These are phyloP conservation scores for Cephalotrichum gorgonifer DNA, from an alignment of 2,329 filamentous ascomycete genomes.

Conservation along the genomic window DNA sequence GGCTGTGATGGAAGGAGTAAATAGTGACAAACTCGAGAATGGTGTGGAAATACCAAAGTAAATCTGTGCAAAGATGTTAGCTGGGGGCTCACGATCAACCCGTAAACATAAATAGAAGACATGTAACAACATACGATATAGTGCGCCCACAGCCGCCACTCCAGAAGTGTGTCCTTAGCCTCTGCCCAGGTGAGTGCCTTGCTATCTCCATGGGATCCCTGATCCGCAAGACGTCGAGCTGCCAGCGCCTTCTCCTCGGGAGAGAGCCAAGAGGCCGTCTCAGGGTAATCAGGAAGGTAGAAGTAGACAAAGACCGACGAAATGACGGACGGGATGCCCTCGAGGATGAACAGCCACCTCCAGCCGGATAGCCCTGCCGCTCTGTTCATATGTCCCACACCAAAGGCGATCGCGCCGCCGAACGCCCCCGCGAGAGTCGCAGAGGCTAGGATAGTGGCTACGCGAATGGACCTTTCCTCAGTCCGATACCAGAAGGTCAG, in stretches of 20 bases:
- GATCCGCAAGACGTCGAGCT: slow-evolving; percentile 27
- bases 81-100: too few relatives aligned
- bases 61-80: too few relatives aligned
- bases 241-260: slow-evolving; percentile 48
- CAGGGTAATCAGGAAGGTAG: slow-evolving; percentile 57
- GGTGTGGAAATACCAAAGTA: slow-evolving; percentile 41
- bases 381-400: slow-evolving; percentile 61
- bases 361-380: slow-evolving; percentile 52
- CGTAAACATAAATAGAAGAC: too few relatives aligned
- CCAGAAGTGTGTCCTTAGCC: slow-evolving; percentile 57
- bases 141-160: slow-evolving; percentile 57
- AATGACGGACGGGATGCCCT: slow-evolving; percentile 55
- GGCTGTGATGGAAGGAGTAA: slow-evolving; percentile 49
- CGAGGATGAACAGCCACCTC: slow-evolving; percentile 53
- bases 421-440: slow-evolving; percentile 64
- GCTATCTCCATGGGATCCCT: slow-evolving; percentile 46
- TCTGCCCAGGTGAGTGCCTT: slow-evolving; percentile 55
- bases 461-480: slow-evolving; percentile 56
- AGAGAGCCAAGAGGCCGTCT: slow-evolving; percentile 43
- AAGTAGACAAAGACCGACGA: slow-evolving; percentile 55
- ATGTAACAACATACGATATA: slow-evolving; percentile 44
- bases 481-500: slow-evolving; percentile 67
- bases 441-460: slow-evolving; percentile 61
- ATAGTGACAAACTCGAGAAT: slow-evolving; percentile 50
- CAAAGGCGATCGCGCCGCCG: slow-evolving; percentile 63